Evolutionary conservation across 345 rosid genomes (phyloP).

Genomic region (Eucalyptus melliodora): DNA sequence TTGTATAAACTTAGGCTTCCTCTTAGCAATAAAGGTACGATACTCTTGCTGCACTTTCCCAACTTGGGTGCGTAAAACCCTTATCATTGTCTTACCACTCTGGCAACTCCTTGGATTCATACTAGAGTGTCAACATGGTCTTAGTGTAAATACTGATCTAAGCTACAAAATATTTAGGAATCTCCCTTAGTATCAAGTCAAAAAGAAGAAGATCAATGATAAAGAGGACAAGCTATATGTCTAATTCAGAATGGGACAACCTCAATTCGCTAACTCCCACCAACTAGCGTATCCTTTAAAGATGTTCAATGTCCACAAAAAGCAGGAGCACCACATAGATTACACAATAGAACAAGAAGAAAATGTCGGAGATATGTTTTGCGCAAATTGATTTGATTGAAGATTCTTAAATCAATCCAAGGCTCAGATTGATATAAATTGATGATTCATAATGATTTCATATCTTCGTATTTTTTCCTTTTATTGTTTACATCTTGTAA

Average conservation of each 20-base stretch:
- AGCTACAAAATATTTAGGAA: neutral
- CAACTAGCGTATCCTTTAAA: neutral
- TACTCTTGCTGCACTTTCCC: neutral
- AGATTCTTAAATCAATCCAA: neutral
- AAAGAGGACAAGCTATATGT: neutral
- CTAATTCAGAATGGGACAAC: neutral
- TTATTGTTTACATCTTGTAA: neutral
- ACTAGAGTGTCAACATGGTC: neutral
- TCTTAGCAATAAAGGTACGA: neutral
- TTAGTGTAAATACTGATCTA: neutral
- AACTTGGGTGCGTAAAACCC: neutral
- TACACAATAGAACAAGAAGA: neutral
- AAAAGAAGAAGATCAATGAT: neutral
- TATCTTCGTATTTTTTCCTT: too few species aligned
- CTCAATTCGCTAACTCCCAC: neutral
- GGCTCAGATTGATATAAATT: too few species aligned
- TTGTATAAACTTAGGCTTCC: neutral
- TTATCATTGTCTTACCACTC: neutral
- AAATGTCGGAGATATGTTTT: neutral
- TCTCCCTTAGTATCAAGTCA: neutral
- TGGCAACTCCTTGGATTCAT: neutral
- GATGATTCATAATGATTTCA: neutral
- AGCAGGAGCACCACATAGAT: neutral
- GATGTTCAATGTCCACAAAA: neutral
- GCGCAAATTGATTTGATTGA: neutral